A percentile compares a stretch with the other conserved stretches of the same genome.
phyloP scores from a whole-genome alignment of 805 yeast species.

The Schizosaccharomyces lindneri region DNA sequence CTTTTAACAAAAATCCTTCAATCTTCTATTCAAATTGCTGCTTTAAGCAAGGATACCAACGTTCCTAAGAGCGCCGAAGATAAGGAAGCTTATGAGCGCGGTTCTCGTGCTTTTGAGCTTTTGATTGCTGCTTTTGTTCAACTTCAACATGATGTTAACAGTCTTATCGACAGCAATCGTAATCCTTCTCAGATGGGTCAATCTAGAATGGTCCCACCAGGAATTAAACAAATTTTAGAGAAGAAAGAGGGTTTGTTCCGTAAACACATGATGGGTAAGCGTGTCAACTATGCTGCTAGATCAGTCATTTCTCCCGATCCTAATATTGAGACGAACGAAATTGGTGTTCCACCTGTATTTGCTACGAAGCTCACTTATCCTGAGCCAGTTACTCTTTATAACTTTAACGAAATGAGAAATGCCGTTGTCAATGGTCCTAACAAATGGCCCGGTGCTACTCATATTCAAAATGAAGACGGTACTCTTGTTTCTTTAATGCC shows the following conservation, averaged over 20 bases:
- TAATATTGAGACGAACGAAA: slow-evolving; percentile 86
- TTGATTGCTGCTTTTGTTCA: slow-evolving; percentile 91
- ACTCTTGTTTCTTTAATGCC: slow-evolving; percentile 54
- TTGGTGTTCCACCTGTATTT: slow-evolving; percentile 97
- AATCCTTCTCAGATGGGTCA: slow-evolving; percentile 41
- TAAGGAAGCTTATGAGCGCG: slow-evolving; percentile 28
- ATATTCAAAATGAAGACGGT: slow-evolving; percentile 90
- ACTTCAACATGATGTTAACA: slow-evolving; percentile 82
- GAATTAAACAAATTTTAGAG: slow-evolving; percentile 90
- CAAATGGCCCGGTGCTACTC: slow-evolving; percentile 96
- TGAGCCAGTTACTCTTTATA: slow-evolving; percentile 87
- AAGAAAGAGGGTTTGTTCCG: slow-evolving; percentile 96
- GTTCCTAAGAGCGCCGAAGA: slow-evolving; percentile 16
- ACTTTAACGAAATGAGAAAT: slow-evolving; percentile 69
- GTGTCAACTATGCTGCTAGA: slow-evolving; percentile 97
- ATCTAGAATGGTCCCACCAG: slow-evolving; percentile 61
- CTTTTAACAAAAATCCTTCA: slow-evolving; percentile 54
- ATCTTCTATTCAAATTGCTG: slow-evolving; percentile 62
- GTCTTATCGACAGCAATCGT: slow-evolving; percentile 76
- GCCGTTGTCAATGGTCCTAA: slow-evolving; percentile 96
- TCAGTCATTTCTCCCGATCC: slow-evolving; percentile 99
- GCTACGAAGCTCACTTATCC: slow-evolving; percentile 91
- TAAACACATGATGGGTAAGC: slow-evolving; percentile 99
- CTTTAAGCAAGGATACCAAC: slow-evolving; percentile 27
- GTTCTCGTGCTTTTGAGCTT: slow-evolving; percentile 46